Base-by-base conservation (phyloP, 768 basidiomycete species). In the Baorangia bicolor region DNA sequence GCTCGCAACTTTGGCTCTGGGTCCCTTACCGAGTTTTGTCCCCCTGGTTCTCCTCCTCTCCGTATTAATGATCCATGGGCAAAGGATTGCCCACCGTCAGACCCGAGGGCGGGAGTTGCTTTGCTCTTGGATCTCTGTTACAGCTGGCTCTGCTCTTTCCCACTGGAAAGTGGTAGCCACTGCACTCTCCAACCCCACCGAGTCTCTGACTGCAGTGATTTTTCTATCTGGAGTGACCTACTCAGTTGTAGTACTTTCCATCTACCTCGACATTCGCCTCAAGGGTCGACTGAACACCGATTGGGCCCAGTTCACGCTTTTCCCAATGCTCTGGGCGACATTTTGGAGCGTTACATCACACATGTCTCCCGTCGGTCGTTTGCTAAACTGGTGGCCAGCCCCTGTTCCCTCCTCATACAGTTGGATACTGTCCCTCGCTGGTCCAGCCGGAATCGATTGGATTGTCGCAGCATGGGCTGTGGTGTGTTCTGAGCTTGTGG, bases 391-490 rank as follows among this genome's bases (percentile, higher is more conserved):
- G 90, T 68, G 63, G 56, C 65, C 64, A 42, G 85, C 79, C 31
- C 84, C 88, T 11, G 74, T 81, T 14, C 67, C 77, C 8, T 67
- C 78, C 33, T 77, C 79, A 0, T 93, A 92, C 64, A 64, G 64
- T 3, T 94, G 90, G 90, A 68, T 85, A n/a, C 61, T 81, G 2
- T 81, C 80, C 0, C 67, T 77, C 41, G 58, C 81, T 23, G 91
- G 92, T 5, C 77, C 85, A 31, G 69, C 76, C 31, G 82, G 80
- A 9, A 78, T 83, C 55, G 88, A 93, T 67, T 93, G 89, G 87
- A 67, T 87, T 27, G 77, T 81, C 8, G 90, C 81, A n/a, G 84
- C 82, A 9, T 93, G 87, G 86, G 88, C 88, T 5, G 82, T 84
- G 11, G 77, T 91, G 11, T 61, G 81, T 27, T 81, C 87, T 9